Percentiles rank a stretch among this genome's conserved stretches.
Conservation (phyloP, 2,329 filamentous ascomycete genomes). For the Aspergillus texensis region DNA sequence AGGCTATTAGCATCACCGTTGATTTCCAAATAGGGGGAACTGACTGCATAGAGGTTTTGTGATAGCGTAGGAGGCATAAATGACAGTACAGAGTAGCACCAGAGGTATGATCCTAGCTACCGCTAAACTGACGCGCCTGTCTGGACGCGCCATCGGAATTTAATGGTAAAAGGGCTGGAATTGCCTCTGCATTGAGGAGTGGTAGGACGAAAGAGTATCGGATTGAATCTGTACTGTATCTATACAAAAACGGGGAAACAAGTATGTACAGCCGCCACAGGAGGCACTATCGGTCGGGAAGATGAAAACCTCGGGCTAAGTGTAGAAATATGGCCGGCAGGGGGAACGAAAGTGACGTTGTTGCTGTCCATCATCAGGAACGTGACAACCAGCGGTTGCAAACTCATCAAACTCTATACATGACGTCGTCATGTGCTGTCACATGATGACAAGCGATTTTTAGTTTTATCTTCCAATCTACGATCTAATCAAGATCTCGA, state of each 20-base stretch:
- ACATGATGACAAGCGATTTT: conserved; percentile 2
- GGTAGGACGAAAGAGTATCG: conserved; percentile 5
- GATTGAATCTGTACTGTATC: conserved; percentile 11
- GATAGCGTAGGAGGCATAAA: conserved; percentile 72
- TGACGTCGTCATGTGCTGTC: conserved; percentile 11
- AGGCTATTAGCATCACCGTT: background rate
- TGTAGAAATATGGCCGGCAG: conserved; percentile 3
- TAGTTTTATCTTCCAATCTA: background rate
- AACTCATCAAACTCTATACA: conserved; percentile 16
- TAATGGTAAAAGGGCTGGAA: conserved; percentile 19
- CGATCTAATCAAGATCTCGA: background rate
- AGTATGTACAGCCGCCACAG: conserved; percentile 9
- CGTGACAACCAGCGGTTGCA: conserved; percentile 14
- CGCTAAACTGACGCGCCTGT: conserved; percentile 57
- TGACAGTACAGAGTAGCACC: conserved; percentile 66
- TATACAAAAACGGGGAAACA: conserved; percentile 13
- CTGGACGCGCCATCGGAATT: conserved; percentile 36
- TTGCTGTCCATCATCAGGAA: conserved; percentile 7
- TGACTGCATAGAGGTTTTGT: conserved; percentile 69
- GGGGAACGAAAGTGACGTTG: conserved; percentile 6
- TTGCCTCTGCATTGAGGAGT: conserved; percentile 18
- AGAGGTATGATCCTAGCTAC: conserved; percentile 69
- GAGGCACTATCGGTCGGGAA: background rate
- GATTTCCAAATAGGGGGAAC: conserved; percentile 34
- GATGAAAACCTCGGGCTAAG: conserved; percentile 3